Base-by-base conservation (phyloP, 768 basidiomycete genomes). In the Calocybe gangraenosa region DNA sequence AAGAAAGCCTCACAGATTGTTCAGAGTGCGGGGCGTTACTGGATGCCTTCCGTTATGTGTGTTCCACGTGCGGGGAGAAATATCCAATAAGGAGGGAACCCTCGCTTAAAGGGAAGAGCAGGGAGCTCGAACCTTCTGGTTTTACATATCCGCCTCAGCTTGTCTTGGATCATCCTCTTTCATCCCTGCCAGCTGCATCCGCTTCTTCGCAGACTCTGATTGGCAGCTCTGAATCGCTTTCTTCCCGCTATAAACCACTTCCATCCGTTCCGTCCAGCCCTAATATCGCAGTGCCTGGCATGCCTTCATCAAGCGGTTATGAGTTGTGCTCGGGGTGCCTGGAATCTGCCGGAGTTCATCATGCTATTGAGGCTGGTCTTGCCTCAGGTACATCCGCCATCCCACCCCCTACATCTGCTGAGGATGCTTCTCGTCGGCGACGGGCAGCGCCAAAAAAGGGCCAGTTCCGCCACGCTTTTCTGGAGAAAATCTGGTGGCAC, bases 1-100 rank as follows among this genome's bases (percentile, higher is more conserved):
- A 75, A 3, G 76, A 78, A 19, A 71, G 74, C 37, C 75, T 88
- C 14, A 91, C 92, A 1, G 78, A 81, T 39, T 97, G 94, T 63
- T 92, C 91, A 0, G 78, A 79, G 37, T 97, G 94, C 54, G 86
- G 85, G 11, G 62, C 73, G 0, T 57, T 81, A 5, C 68, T 97
- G 15, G 85, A 91, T 41, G 75, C 79, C n/a, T 81, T 95, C 60
- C 82, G 90, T 37, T 96, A 97, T 61, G 84, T 94, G 11, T 97
- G 94, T 58, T 75, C 84, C 3, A 85, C 82, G 18, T 95, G 93
- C 55, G 92, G 91, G 7, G 87, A 89, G 64, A 89, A 83, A 60
- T 65, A 73, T 37, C 78, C 85, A 5, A 56, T 61, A 3, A 41
- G 61, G 40, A 49, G 47, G 44, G 49, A 39, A 48, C 52, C 42